Evolutionary conservation across 1,284 basidiomycete species (phyloP).

Genomic region (Pascua sp.): DNA sequence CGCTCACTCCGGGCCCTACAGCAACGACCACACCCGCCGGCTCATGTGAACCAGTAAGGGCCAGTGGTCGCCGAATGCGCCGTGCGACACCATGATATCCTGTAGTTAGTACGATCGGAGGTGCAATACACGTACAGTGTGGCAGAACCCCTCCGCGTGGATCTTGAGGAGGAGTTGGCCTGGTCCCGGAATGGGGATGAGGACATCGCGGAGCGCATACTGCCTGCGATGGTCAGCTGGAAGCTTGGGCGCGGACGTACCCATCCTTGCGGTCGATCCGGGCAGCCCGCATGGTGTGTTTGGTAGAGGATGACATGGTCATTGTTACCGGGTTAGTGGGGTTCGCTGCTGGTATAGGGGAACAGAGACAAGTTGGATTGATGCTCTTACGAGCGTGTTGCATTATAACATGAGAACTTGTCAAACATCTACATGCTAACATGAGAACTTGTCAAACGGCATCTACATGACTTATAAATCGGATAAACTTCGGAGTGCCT

Average conservation of each 20-base stretch:
- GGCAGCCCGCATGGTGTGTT: not conserved
- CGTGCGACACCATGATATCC: not conserved
- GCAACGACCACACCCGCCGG: constrained; percentile 26
- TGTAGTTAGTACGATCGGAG: not conserved
- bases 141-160: constrained; percentile 1
- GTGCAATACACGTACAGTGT: not conserved
- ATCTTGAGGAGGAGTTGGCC: not conserved
- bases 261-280: not conserved
- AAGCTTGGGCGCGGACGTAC: not conserved
- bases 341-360: no score
- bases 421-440: no score
- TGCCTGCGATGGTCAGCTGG: not conserved
- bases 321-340: no score
- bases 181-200: not conserved
- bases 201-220: not conserved
- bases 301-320: no score
- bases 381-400: no score
- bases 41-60: constrained; percentile 30
- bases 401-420: no score
- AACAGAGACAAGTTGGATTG: no score
- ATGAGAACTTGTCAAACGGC: no score
- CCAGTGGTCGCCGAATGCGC: constrained; percentile 4
- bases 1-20: constrained; percentile 15
- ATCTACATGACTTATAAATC: no score
- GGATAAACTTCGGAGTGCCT: no score